Base-by-base conservation (phyloP, 768 basidiomycete species). In the Hypsizygus marmoreus region DNA sequence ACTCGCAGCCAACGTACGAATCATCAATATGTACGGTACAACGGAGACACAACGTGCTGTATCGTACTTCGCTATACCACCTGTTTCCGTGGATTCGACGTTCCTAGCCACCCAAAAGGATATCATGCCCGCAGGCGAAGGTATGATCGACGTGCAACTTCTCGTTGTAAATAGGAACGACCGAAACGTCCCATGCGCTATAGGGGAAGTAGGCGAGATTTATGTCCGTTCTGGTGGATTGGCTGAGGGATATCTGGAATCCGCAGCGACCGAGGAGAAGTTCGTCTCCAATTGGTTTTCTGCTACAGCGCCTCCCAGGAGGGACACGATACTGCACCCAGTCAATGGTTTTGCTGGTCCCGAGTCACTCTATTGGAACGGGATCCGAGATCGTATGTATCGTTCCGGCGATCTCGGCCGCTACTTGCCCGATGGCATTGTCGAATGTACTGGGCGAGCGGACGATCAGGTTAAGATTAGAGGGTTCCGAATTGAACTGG, bases 381-480 rank as follows among this genome's bases (percentile, higher is more conserved):
- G 97, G 14, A 84, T 97, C 23, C 81, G 97, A 14, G 97, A 99
- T 67, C 71, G 97, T 47, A 95, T 98, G 95, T 99, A 98, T 68
- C 84, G 93, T 53, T 93, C 93, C 22, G 97, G 97, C 16, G 97
- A 99, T 68, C 78, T 99, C 4, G 97, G 97, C 2, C 84, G 97
- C 4, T 99, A 99, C 66, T 73, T 88, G 24, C 91, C 97, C 1
- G 80, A 88, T 63, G 97, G 97, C 4, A 82, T 80, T 24, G 97
- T 99, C 9, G 97, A 99, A 65, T 98, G 97, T 63, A 94, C 91
- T 0, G 97, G 97, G 14, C 82, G 97, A 16, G 95, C 95, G 2
- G 97, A 99, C 62, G 95, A 98, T 62, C 97, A 99, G 62, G 91
- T 99, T 71, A 98, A 99, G 72, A 98, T 99, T 66, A 89, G 97